Evolutionary conservation across 2,329 filamentous ascomycete genomes (phyloP), one percentile per base, ranked within the genome.

Genomic region (Hypoxylon sp.): DNA sequence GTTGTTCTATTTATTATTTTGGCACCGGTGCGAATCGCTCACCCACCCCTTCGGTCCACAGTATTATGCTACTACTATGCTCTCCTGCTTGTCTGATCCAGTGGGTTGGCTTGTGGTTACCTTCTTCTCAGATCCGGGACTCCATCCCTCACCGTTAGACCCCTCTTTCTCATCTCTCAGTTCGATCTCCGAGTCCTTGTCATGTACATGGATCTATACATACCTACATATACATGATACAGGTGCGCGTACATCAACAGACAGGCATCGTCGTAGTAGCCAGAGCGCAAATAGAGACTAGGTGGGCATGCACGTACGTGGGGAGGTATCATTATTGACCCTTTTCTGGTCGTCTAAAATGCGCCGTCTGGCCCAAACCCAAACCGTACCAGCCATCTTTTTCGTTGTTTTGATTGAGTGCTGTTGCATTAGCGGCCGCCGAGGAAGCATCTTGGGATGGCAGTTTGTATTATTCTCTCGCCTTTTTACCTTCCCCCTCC

Each of bases 371-470:
- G n/a, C n/a, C n/a, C n/a, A n/a, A n/a, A 25, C 62, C 55, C 57
- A 55, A 37, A 54, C 63, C 61, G 65, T 69, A 67, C 64, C 63
- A 65, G 56, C 44, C 63, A n/a, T n/a, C n/a, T n/a, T 48, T 68
- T 67, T 61, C 54, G 37, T 59, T 59, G 60, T 62, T 69, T 65
- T 66, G 68, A 67, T 69, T 63, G 63, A 64, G 65, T 68, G 23
- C 63, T 67, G 57, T 60, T 71, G 70, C 68, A 71, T 73, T 72
- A 73, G 71, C 66, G 66, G 66, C 70, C 67, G 68, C 66, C 59
- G 62, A 60, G 51, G 65, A 59, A 59, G 59, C 57, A 61, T 59
- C 69, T 60, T 49, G 60, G 58, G 57, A 61, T 62, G 61, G 59
- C 59, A 57, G 60, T 62, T 62, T 59, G 58, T 60, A 57, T 63